Conservation (phyloP, 2,329 filamentous ascomycete genomes). For the Dactylellina leptospora region DNA sequence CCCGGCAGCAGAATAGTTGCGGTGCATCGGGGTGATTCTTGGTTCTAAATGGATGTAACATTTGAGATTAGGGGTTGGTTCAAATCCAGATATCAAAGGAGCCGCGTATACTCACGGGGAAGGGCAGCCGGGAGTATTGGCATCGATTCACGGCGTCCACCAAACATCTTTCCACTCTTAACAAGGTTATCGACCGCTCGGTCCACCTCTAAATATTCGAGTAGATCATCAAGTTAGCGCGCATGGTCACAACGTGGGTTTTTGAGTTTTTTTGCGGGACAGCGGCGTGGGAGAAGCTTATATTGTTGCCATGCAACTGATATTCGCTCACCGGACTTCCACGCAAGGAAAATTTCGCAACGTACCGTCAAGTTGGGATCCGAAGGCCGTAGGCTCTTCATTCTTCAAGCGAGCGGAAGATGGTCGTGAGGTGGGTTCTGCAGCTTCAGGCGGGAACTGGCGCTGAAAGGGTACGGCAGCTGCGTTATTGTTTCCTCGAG, state of each 20-base stretch:
- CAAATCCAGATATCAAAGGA: conserved; percentile 60
- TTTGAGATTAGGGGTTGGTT: conserved; percentile 50
- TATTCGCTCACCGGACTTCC: conserved; percentile 4
- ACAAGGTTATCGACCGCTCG: conserved; percentile 93
- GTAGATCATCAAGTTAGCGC: conserved; percentile 33
- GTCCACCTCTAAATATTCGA: conserved; percentile 80
- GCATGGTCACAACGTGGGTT: conserved; percentile 14
- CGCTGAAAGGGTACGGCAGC: conserved; percentile 43
- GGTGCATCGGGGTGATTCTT: conserved; percentile 53
- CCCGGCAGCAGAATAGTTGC: conserved; percentile 57
- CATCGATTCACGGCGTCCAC: conserved; percentile 82
- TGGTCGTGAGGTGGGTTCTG: conserved; percentile 39
- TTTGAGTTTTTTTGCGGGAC: background rate
- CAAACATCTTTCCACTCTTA: conserved; percentile 94
- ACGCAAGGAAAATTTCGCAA: conserved; percentile 56
- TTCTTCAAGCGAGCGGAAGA: conserved; percentile 61
- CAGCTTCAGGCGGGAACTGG: conserved; percentile 42
- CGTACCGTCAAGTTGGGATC: conserved; percentile 89
- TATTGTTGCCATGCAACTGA: conserved; percentile 4
- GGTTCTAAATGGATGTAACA: no score
- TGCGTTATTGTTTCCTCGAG: conserved; percentile 45
- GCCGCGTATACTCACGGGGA: conserved; percentile 61
- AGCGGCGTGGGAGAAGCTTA: conserved; percentile 4
- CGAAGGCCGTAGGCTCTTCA: conserved; percentile 80
- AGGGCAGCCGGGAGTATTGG: conserved; percentile 68